Evolutionary conservation across 2,329 filamentous ascomycete species (phyloP).

Genomic region (Phyllosticta ampelicida): DNA sequence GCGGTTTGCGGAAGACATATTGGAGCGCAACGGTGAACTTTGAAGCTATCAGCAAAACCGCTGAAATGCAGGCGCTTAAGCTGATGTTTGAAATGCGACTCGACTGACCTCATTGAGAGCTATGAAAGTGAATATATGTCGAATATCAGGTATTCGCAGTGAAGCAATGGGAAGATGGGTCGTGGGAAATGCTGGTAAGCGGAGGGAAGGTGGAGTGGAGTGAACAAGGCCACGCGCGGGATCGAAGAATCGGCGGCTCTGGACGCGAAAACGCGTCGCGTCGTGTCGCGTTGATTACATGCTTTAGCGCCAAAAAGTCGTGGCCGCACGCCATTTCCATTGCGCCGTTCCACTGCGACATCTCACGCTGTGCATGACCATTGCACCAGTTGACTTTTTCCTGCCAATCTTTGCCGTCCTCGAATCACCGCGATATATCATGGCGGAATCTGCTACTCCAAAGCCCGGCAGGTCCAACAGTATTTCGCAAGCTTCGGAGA

Average conservation of each 20-base stretch:
- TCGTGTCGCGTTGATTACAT: background rate
- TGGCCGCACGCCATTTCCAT: background rate
- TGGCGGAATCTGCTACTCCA: slow-evolving; percentile 1
- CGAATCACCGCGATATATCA: background rate
- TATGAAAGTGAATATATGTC: background rate
- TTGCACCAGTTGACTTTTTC: background rate
- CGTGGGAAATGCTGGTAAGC: background rate
- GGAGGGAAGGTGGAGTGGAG: background rate
- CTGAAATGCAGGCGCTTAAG: background rate
- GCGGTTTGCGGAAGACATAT: slow-evolving; percentile 74
- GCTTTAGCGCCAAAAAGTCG: background rate
- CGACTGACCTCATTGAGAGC: background rate
- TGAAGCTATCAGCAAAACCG: slow-evolving; percentile 10
- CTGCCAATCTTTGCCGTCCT: background rate
- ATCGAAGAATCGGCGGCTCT: background rate
- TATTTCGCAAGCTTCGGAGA: slow-evolving; percentile 37
- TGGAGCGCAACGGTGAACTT: slow-evolving; percentile 74
- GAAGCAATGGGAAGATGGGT: background rate
- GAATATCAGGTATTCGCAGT: background rate
- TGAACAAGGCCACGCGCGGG: background rate
- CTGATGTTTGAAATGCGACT: background rate
- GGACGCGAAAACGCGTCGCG: background rate
- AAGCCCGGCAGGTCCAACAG: slow-evolving; percentile 21
- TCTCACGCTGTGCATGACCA: background rate
- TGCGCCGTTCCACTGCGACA: background rate